Evolutionary conservation across 2,329 filamentous ascomycete genomes (phyloP), one percentile per base, ranked within the genome.

Genomic region (Colletotrichum melonis): DNA sequence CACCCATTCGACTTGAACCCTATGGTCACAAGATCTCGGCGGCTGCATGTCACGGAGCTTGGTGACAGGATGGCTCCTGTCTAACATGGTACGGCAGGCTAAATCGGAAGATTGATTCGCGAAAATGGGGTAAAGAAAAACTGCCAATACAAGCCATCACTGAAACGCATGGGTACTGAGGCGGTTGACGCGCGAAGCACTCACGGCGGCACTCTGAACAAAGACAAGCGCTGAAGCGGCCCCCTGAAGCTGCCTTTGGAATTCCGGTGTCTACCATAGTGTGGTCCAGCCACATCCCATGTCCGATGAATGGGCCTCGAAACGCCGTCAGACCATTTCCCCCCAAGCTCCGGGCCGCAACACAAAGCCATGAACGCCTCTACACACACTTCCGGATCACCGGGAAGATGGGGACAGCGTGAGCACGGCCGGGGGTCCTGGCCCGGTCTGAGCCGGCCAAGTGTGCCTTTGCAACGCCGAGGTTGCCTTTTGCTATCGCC

Each of bases 1-100:
- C 3, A 64, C 59, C 24, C 70, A 60, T 22, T 60, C 24, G 46
- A 63, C 52, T 68, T 49, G 57, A 9, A 54, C 60, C 46, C 65
- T 14, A 62, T 69, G 67, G 70, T 73, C 70, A 73, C 66, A 64
- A 70, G 70, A 73, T 65, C 54, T 38, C 66, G 16, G 22, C 49
- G 24, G 26, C 55, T 72, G 62, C 63, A 71, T 67, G 54, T 56
- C 63, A 67, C 62, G 28, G 30, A 67, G 46, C n/a, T n/a, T 46
- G 19, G 19, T 55, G 42, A 42, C 56, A 42, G 63, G 32, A 58
- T 28, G 32, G 49, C 42, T n/a, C 16, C 6, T 38, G 16, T 57
- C n/a, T 22, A 26, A 52, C 63, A 52, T 59, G n/a, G 12, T 30
- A 63, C 58, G n/a, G 30, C 65, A 63, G 30, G 58, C 52, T 69